Percentiles rank a stretch among this genome's conserved stretches.
phyloP scores from a whole-genome alignment of 2,329 filamentous ascomycete genomes.

The Colletotrichum gigasporum region DNA sequence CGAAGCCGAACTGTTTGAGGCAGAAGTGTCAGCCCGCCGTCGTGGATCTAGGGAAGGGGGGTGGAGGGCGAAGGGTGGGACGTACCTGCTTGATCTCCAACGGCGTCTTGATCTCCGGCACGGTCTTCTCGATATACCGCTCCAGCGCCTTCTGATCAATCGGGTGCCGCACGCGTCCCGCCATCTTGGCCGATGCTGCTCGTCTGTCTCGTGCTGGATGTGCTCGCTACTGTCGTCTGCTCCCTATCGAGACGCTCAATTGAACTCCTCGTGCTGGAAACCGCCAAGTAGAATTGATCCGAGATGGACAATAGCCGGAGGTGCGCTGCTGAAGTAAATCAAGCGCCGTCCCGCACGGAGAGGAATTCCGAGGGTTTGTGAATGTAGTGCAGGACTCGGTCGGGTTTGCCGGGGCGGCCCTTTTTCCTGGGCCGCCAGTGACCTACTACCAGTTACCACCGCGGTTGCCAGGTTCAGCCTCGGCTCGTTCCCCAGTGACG shows the following conservation, averaged over 20 bases:
- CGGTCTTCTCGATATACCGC: constrained; percentile 78
- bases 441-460: no score
- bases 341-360: neutral
- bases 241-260: neutral
- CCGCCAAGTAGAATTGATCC: neutral
- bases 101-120: constrained; percentile 85
- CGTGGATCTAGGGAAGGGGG: neutral
- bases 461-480: constrained; percentile 1
- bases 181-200: constrained; percentile 63
- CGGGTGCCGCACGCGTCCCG: constrained; percentile 87
- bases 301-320: neutral
- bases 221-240: neutral
- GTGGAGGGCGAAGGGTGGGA: constrained; percentile 15
- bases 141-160: constrained; percentile 86
- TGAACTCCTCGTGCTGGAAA: no score
- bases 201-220: neutral
- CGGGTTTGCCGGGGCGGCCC: no score
- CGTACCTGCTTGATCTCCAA: constrained; percentile 88
- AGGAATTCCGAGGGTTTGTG: no score
- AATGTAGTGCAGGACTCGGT: no score
- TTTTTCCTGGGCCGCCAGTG: neutral
- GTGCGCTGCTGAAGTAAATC: neutral
- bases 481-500: constrained; percentile 1
- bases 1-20: constrained; percentile 82
- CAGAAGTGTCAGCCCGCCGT: neutral